Evolutionary conservation across 768 basidiomycete genomes (phyloP).

Genomic region (Stropharia rugosoannulata): DNA sequence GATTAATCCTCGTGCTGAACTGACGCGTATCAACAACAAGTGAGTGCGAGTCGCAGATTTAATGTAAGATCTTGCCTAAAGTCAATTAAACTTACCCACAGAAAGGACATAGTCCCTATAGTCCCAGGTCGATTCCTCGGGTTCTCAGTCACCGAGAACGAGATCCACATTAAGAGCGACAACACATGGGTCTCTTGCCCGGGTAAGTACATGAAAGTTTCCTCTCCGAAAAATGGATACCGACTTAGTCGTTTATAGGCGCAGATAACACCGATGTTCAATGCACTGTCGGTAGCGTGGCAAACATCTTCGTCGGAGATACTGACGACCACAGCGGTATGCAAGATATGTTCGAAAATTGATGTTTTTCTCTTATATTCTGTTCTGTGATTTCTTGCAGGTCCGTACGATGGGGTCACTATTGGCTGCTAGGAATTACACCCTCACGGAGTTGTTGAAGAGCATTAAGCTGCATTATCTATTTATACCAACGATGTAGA

Average conservation of each 20-base stretch:
- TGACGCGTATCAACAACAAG: constrained; percentile 63
- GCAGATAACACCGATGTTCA: constrained; percentile 50
- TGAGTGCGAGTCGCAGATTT: constrained; percentile 9
- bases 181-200: constrained; percentile 26
- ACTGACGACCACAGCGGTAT: constrained; percentile 43
- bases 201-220: constrained; percentile 16
- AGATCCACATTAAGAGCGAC: constrained; percentile 48
- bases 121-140: constrained; percentile 38
- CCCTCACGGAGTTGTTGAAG: not conserved
- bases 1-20: constrained; percentile 43
- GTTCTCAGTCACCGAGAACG: constrained; percentile 49
- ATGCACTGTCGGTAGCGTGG: constrained; percentile 54
- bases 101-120: constrained; percentile 38
- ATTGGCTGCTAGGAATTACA: constrained; percentile 10
- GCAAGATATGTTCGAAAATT: not conserved
- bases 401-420: constrained; percentile 15
- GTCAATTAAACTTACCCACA: constrained; percentile 3
- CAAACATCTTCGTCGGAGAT: constrained; percentile 49
- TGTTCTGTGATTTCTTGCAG: not conserved
- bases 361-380: not conserved
- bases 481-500: no score
- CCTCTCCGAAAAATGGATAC: not conserved
- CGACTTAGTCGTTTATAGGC: constrained; percentile 19
- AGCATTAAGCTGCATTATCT: not conserved
- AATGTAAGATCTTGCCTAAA: not conserved